Percentiles rank a stretch among this genome's conserved stretches.
These are phyloP conservation scores for Ceratobasidium theobromae DNA, from an alignment of 1,284 basidiomycete genomes.

Conservation along the genomic window DNA sequence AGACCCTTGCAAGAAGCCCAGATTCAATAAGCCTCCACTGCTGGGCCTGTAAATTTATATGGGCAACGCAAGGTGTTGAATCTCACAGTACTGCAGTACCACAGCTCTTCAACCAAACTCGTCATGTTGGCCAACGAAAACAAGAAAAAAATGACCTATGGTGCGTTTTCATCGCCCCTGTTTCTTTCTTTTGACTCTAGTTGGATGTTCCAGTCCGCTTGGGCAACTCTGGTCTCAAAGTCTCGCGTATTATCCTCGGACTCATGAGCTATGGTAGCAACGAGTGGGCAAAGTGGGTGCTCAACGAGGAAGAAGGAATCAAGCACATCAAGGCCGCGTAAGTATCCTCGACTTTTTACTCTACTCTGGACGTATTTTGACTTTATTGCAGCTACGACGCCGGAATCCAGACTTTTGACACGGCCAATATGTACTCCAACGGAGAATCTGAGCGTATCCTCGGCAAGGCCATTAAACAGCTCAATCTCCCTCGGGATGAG, in stretches of 20 bases:
- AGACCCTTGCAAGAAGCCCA: too few species aligned
- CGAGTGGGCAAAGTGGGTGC: slow-evolving; percentile 40
- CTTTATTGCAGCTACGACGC: slow-evolving; percentile 41
- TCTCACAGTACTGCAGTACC: too few species aligned
- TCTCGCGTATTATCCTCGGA: slow-evolving; percentile 27
- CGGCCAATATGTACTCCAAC: slow-evolving; percentile 46
- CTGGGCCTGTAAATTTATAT: too few species aligned
- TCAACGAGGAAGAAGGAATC: slow-evolving; percentile 41
- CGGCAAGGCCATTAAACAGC: slow-evolving; percentile 39
- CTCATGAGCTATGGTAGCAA: slow-evolving; percentile 30
- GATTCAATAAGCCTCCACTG: too few species aligned
- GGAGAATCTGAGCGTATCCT: slow-evolving; percentile 36
- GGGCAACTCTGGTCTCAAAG: slow-evolving; percentile 33
- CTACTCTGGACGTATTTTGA: neutral
- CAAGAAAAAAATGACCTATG: slow-evolving; percentile 16
- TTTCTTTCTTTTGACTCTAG: neutral
- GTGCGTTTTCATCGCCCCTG: neutral
- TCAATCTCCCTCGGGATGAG: slow-evolving; percentile 34
- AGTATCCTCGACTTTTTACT: slow-evolving; percentile 2
- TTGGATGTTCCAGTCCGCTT: slow-evolving; percentile 9
- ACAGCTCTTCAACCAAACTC: too few species aligned
- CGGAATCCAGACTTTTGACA: slow-evolving; percentile 58
- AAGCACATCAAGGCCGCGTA: slow-evolving; percentile 44
- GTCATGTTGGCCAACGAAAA: neutral
- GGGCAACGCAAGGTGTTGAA: too few species aligned